These are phyloP conservation scores for Westerdykella aurantiaca DNA, from an alignment of 2,329 filamentous ascomycete species.

Conservation along the genomic window DNA sequence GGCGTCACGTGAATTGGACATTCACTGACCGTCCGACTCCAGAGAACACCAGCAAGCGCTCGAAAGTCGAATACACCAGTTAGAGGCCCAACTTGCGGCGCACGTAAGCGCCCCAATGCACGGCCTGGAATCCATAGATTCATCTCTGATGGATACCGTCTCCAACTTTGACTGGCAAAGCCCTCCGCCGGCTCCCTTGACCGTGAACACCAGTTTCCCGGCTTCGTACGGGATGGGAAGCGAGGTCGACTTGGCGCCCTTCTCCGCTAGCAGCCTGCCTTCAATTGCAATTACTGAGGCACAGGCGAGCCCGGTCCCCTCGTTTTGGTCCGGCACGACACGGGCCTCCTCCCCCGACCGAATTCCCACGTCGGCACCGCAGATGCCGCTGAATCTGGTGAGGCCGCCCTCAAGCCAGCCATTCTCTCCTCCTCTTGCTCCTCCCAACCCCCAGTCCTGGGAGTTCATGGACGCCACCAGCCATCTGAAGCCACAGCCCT, in stretches of 20 bases:
- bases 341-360: slow-evolving; percentile 32
- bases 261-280: slow-evolving; percentile 26
- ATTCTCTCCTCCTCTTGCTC: slow-evolving; percentile 19
- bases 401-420: slow-evolving; percentile 14
- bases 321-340: slow-evolving; percentile 34
- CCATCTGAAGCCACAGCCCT: slow-evolving; percentile 18
- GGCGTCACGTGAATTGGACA: slow-evolving; percentile 1
- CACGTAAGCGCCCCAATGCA: slow-evolving; percentile 34
- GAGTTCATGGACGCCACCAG: slow-evolving; percentile 25
- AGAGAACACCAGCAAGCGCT: slow-evolving; percentile 34
- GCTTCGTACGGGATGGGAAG: slow-evolving; percentile 17
- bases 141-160: slow-evolving; percentile 21
- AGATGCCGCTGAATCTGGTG: slow-evolving; percentile 15
- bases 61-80: slow-evolving; percentile 34
- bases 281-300: slow-evolving; percentile 32
- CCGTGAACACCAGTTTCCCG: slow-evolving; percentile 25
- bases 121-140: slow-evolving; percentile 31
- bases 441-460: slow-evolving; percentile 31
- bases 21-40: slow-evolving; percentile 7
- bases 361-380: slow-evolving; percentile 24
- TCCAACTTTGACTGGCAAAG: slow-evolving; percentile 29
- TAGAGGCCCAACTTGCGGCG: slow-evolving; percentile 32
- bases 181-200: slow-evolving; percentile 15
- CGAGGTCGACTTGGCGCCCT: slow-evolving; percentile 19
- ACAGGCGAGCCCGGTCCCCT: slow-evolving; percentile 36